These are phyloP conservation scores for Fusarium haematococcum DNA, from an alignment of 2,329 filamentous ascomycete genomes.

Conservation along the genomic window DNA sequence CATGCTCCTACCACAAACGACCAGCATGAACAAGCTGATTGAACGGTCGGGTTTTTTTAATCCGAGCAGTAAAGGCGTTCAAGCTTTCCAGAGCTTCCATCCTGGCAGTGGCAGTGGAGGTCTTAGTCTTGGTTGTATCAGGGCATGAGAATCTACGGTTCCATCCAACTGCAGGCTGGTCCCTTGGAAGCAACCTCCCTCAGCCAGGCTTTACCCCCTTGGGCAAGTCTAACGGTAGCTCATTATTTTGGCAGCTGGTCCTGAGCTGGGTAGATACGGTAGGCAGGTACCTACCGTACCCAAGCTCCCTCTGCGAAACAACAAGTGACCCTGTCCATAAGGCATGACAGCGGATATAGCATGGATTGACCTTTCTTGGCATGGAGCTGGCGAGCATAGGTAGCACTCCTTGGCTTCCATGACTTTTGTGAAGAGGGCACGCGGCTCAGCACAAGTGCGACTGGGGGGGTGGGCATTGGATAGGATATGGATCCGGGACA, in stretches of 20 bases:
- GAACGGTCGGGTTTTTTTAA: slow-evolving; percentile 6
- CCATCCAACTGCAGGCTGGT: slow-evolving; percentile 5
- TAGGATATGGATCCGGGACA: slow-evolving; percentile 1
- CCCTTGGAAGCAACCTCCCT: slow-evolving; percentile 19
- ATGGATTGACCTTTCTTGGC: slow-evolving; percentile 29
- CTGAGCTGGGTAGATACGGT: neutral
- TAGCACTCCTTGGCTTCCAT: neutral
- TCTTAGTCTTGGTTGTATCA: neutral
- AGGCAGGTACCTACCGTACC: neutral
- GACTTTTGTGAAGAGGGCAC: slow-evolving; percentile 10
- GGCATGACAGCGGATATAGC: slow-evolving; percentile 32
- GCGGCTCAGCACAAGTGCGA: neutral
- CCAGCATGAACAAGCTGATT: slow-evolving; percentile 10
- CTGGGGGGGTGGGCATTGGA: slow-evolving; percentile 2
- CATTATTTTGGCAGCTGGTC: slow-evolving; percentile 31
- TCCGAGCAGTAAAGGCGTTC: neutral
- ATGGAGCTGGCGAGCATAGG: slow-evolving; percentile 16
- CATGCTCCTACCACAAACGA: slow-evolving; percentile 7
- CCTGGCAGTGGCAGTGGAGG: neutral
- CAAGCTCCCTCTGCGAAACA: slow-evolving; percentile 15
- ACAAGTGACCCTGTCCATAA: slow-evolving; percentile 29
- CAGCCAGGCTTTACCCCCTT: slow-evolving; percentile 26
- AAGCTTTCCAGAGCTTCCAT: neutral
- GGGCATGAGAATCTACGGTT: neutral
- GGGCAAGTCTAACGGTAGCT: slow-evolving; percentile 12